These are phyloP conservation scores for Aspergillus novoparasiticus DNA, from an alignment of 2,329 filamentous ascomycete genomes.

Conservation along the genomic window DNA sequence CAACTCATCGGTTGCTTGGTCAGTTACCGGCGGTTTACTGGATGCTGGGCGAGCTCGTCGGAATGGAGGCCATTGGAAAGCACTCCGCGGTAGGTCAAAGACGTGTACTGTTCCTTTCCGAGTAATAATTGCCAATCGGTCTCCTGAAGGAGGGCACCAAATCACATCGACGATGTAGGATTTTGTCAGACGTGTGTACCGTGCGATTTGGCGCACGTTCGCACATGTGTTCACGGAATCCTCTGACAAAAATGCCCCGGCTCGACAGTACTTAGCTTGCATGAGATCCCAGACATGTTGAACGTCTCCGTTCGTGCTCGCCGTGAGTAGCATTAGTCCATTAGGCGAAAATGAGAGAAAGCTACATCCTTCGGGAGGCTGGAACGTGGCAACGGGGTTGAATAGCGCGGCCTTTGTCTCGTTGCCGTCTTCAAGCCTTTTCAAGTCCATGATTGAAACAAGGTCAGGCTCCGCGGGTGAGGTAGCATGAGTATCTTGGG, in stretches of 20 bases:
- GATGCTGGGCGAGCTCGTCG: conserved; percentile 48
- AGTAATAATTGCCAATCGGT: conserved; percentile 85
- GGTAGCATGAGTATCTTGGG: conserved; percentile 41
- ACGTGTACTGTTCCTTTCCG: conserved; percentile 95
- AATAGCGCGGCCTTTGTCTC: conserved; percentile 38
- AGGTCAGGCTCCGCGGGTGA: conserved; percentile 45
- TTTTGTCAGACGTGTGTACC: conserved; percentile 88
- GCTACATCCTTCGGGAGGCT: conserved; percentile 52
- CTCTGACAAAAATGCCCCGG: conserved; percentile 40
- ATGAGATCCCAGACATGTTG: conserved; percentile 55
- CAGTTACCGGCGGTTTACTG: conserved; percentile 38
- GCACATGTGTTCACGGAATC: conserved; percentile 32
- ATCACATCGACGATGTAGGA: conserved; percentile 87
- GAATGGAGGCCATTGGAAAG: conserved; percentile 83
- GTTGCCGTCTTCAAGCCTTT: conserved; percentile 43
- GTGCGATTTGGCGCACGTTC: conserved; percentile 77
- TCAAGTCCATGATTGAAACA: conserved; percentile 51
- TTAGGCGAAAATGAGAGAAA: conserved; percentile 53
- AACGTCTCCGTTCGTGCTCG: conserved; percentile 52
- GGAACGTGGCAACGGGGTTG: conserved; percentile 48
- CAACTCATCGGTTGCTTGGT: conserved; percentile 51
- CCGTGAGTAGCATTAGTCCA: conserved; percentile 50
- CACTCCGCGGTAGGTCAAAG: conserved; percentile 79
- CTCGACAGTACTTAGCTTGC: conserved; percentile 48
- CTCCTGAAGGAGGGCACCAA: conserved; percentile 80